These are phyloP conservation scores for Nakazawaea laoshanensis DNA, from an alignment of 805 yeast species.

Conservation along the genomic window DNA sequence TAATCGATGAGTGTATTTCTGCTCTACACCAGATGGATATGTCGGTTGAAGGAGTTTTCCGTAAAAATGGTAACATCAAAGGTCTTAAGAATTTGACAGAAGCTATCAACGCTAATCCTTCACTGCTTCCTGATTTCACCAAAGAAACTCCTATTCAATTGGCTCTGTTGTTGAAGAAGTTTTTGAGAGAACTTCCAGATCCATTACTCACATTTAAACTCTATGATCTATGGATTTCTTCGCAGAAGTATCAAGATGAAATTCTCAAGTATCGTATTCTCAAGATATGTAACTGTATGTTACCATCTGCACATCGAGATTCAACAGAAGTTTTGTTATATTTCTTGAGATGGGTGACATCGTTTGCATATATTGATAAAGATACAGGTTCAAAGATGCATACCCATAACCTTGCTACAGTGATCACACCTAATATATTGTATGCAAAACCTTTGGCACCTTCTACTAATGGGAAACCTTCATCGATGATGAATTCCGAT, in stretches of 20 bases:
- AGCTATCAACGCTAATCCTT: slow-evolving; percentile 65
- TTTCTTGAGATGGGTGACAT: slow-evolving; percentile 91
- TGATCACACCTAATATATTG: slow-evolving; percentile 85
- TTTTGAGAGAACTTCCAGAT: slow-evolving; percentile 85
- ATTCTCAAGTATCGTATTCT: slow-evolving; percentile 43
- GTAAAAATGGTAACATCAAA: slow-evolving; percentile 92
- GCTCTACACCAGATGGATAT: slow-evolving; percentile 85
- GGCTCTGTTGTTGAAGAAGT: slow-evolving; percentile 88
- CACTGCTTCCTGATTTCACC: slow-evolving; percentile 59
- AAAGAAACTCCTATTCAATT: slow-evolving; percentile 81
- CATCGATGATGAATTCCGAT: slow-evolving; percentile 14
- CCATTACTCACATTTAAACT: slow-evolving; percentile 75
- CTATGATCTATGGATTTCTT: slow-evolving; percentile 70
- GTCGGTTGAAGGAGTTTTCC: slow-evolving; percentile 93
- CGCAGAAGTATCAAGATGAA: slow-evolving; percentile 45
- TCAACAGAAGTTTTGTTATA: slow-evolving; percentile 76
- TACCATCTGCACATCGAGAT: slow-evolving; percentile 79
- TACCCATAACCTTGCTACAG: slow-evolving; percentile 90
- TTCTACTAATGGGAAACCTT: slow-evolving; percentile 12
- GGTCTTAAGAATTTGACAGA: slow-evolving; percentile 66
- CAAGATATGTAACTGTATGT: slow-evolving; percentile 61
- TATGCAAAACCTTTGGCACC: slow-evolving; percentile 38
- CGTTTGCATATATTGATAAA: slow-evolving; percentile 89
- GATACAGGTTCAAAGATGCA: slow-evolving; percentile 90
- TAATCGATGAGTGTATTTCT: slow-evolving; percentile 78